These are phyloP conservation scores for Blepharisma japonicum DNA, from an alignment of 73 alveolate genomes.

Conservation along the genomic window DNA sequence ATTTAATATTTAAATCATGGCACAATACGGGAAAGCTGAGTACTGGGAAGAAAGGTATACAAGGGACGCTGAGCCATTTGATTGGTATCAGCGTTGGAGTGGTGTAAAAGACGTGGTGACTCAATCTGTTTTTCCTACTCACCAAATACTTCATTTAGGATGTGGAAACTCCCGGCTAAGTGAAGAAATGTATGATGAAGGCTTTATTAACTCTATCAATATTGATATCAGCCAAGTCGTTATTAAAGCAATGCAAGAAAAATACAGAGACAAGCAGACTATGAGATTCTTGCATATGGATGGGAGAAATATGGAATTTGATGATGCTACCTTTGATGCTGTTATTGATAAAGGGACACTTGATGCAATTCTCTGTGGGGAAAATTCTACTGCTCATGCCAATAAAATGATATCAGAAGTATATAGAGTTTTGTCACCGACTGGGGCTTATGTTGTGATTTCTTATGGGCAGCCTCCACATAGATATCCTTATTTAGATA, in stretches of 20 bases:
- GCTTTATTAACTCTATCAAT: slow-evolving; percentile 87
- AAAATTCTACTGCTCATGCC: slow-evolving; percentile 88
- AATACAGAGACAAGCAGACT: slow-evolving; percentile 91
- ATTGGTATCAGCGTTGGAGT: slow-evolving; percentile 92
- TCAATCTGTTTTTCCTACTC: slow-evolving; percentile 79
- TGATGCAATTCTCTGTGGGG: slow-evolving; percentile 95
- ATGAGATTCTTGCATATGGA: slow-evolving; percentile 85
- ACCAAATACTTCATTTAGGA: slow-evolving; percentile 88
- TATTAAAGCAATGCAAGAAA: slow-evolving; percentile 88
- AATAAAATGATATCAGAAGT: slow-evolving; percentile 87
- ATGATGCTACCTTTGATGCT: slow-evolving; percentile 87
- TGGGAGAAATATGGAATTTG: slow-evolving; percentile 82
- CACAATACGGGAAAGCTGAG: slow-evolving; percentile 95
- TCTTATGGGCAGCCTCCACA: slow-evolving; percentile 92
- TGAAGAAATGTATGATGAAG: slow-evolving; percentile 98
- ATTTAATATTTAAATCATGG: slow-evolving; percentile 50
- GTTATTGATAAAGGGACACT: slow-evolving; percentile 93
- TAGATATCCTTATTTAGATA: slow-evolving; percentile 79
- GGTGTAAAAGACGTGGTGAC: slow-evolving; percentile 92
- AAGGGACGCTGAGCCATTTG: slow-evolving; percentile 95
- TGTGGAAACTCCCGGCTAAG: slow-evolving; percentile 93
- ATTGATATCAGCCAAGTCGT: slow-evolving; percentile 91
- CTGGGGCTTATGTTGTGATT: slow-evolving; percentile 91
- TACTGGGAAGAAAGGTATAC: slow-evolving; percentile 98
- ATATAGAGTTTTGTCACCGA: slow-evolving; percentile 89